A percentile compares a stretch with the other conserved stretches of the same genome.
These are phyloP conservation scores for Thecaphora frezii DNA, from an alignment of 1,284 basidiomycete genomes.

Conservation along the genomic window DNA sequence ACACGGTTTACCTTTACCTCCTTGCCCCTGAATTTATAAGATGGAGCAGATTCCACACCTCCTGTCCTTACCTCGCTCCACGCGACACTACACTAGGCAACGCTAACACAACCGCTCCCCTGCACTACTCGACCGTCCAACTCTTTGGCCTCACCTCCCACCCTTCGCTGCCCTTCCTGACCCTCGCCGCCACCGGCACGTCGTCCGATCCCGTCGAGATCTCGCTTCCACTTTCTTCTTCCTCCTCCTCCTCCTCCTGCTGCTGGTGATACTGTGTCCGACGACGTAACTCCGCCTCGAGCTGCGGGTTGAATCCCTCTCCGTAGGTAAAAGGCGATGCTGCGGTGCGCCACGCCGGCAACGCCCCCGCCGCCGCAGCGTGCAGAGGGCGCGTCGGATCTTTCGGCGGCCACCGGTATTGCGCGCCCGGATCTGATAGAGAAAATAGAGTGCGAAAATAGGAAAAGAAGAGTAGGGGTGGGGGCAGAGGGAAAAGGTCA, in stretches of 20 bases:
- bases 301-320: slow-evolving; percentile 61
- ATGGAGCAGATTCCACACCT: too few relatives aligned
- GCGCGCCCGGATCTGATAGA: slow-evolving; percentile 58
- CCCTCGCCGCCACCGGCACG: not conserved
- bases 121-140: too few relatives aligned
- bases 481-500: too few relatives aligned
- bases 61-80: too few relatives aligned
- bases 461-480: not conserved
- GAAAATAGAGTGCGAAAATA: not conserved
- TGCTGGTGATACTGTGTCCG: too few relatives aligned
- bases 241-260: too few relatives aligned
- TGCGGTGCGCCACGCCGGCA: slow-evolving; percentile 48
- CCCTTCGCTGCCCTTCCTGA: slow-evolving; percentile 32
- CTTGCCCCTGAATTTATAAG: too few relatives aligned
- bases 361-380: too few relatives aligned
- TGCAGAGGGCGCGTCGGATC: slow-evolving; percentile 59
- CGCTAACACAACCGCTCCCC: too few relatives aligned
- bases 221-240: not conserved
- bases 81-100: too few relatives aligned
- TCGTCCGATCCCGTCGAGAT: slow-evolving; percentile 15
- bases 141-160: slow-evolving; percentile 39
- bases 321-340: slow-evolving; percentile 81
- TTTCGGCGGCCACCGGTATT: slow-evolving; percentile 64
- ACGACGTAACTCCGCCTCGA: slow-evolving; percentile 4
- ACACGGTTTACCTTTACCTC: too few relatives aligned